phyloP scores from a whole-genome alignment of 352 stramenopile species.

The Phytophthora crassamura region DNA sequence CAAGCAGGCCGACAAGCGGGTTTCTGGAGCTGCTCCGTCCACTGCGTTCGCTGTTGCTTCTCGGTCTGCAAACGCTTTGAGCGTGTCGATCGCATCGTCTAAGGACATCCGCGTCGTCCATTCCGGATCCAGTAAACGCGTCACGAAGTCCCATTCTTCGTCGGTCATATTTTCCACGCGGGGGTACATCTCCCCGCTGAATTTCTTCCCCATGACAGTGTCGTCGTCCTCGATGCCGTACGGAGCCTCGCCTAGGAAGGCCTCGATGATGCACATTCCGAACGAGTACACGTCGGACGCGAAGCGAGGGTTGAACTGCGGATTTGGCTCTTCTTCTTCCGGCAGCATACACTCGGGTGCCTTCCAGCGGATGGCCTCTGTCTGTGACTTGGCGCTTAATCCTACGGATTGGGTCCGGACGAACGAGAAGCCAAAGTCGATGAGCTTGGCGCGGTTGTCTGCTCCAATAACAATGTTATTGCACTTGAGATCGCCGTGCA shows the following conservation, averaged over 20 bases:
- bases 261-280: slow-evolving; percentile 16
- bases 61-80: slow-evolving; percentile 10
- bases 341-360: slow-evolving; percentile 10
- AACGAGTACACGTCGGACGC: slow-evolving; percentile 18
- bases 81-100: slow-evolving; percentile 3
- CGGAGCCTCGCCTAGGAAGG: neutral
- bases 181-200: slow-evolving; percentile 2
- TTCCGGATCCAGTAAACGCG: slow-evolving; percentile 5
- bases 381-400: neutral
- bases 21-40: too few relatives aligned
- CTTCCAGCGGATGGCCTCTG: slow-evolving; percentile 4
- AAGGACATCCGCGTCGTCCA: slow-evolving; percentile 4
- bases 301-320: slow-evolving; percentile 2
- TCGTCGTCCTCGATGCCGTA: slow-evolving; percentile 7
- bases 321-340: neutral
- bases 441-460: slow-evolving; percentile 7
- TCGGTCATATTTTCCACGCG: slow-evolving; percentile 7
- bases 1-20: too few relatives aligned
- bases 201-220: slow-evolving; percentile 20
- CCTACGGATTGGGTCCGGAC: neutral
- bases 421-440: neutral
- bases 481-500: slow-evolving; percentile 5
- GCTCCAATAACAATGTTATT: slow-evolving; percentile 1
- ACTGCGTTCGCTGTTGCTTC: neutral
- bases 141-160: slow-evolving; percentile 8